Evolutionary conservation across 208 protist species (phyloP).

Genomic region (Trypanosoma conorhini): DNA sequence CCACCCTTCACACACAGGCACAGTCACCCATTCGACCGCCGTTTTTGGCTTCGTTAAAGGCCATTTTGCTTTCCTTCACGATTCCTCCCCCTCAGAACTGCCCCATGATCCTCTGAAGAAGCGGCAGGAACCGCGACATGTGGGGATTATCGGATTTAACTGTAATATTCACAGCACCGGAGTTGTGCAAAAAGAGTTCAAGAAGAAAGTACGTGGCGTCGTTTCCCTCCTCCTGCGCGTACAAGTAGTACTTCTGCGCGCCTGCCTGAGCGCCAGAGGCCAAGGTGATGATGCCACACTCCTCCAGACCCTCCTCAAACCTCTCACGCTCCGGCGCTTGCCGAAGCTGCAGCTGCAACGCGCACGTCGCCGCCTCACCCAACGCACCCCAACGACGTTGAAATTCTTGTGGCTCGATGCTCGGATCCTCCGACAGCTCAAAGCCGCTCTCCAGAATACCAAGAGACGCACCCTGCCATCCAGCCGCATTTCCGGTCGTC

Average conservation of each 20-base stretch:
- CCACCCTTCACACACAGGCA: not conserved
- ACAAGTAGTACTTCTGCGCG: slow-evolving; percentile 47
- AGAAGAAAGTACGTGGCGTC: slow-evolving; percentile 35
- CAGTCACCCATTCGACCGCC: not conserved
- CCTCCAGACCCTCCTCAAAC: slow-evolving; percentile 43
- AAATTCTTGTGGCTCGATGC: slow-evolving; percentile 44
- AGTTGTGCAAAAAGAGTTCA: slow-evolving; percentile 34
- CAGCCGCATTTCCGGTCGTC: not conserved
- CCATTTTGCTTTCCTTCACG: not conserved
- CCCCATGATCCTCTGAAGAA: slow-evolving; percentile 22
- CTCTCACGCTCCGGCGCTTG: slow-evolving; percentile 19
- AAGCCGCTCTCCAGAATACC: slow-evolving; percentile 10
- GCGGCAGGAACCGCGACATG: slow-evolving; percentile 14
- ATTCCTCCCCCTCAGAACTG: slow-evolving; percentile 7
- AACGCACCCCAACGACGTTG: slow-evolving; percentile 39
- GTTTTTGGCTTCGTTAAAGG: slow-evolving; percentile 8
- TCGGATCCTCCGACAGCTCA: slow-evolving; percentile 37
- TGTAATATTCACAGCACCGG: slow-evolving; percentile 32
- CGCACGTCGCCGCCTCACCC: slow-evolving; percentile 12
- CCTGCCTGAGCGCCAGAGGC: slow-evolving; percentile 47
- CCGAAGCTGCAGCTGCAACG: slow-evolving; percentile 19
- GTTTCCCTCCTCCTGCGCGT: slow-evolving; percentile 37
- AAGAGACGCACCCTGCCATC: not conserved
- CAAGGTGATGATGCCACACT: slow-evolving; percentile 47
- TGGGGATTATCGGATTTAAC: slow-evolving; percentile 40